Conservation (phyloP, 345 rosid genomes). For the Cardamine resedifolia region DNA sequence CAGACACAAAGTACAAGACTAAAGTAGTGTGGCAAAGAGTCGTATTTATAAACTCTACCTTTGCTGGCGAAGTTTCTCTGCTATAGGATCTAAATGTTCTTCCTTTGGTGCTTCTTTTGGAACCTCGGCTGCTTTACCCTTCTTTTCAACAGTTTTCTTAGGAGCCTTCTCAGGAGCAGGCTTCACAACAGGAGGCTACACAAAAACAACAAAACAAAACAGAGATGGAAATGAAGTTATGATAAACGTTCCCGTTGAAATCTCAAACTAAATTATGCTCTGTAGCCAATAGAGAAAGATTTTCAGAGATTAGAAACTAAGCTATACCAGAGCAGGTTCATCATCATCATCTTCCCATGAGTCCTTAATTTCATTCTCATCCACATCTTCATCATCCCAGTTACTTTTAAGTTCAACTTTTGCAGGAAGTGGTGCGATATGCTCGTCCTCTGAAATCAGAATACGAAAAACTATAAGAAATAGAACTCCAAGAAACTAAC, state of each 20-base stretch:
- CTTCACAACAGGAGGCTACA: constrained; percentile 47
- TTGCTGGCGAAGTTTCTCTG: constrained; percentile 79
- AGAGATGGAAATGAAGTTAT: neutral
- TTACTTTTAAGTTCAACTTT: constrained; percentile 56
- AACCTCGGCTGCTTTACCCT: constrained; percentile 49
- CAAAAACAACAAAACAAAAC: neutral
- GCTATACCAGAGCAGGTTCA: constrained; percentile 68
- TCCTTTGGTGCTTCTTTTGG: constrained; percentile 30
- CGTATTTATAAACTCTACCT: constrained; percentile 45
- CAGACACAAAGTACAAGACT: neutral
- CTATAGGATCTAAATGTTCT: constrained; percentile 60
- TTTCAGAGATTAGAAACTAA: neutral
- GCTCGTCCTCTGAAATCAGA: constrained; percentile 59
- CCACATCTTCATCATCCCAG: constrained; percentile 97
- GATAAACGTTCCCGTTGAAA: neutral
- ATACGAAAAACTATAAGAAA: constrained; percentile 10
- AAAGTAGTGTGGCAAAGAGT: neutral
- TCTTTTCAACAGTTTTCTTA: constrained; percentile 55
- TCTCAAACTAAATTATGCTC: neutral
- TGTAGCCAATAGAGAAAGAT: neutral
- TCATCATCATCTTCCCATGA: constrained; percentile 99
- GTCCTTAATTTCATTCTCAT: constrained; percentile 84
- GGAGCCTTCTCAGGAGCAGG: constrained; percentile 47
- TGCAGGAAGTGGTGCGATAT: constrained; percentile 50
- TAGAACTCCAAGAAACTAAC: neutral